Evolutionary conservation across 208 protist genomes (phyloP), one percentile per base, ranked within the genome.

Genomic region (Leptomonas seymouri): DNA sequence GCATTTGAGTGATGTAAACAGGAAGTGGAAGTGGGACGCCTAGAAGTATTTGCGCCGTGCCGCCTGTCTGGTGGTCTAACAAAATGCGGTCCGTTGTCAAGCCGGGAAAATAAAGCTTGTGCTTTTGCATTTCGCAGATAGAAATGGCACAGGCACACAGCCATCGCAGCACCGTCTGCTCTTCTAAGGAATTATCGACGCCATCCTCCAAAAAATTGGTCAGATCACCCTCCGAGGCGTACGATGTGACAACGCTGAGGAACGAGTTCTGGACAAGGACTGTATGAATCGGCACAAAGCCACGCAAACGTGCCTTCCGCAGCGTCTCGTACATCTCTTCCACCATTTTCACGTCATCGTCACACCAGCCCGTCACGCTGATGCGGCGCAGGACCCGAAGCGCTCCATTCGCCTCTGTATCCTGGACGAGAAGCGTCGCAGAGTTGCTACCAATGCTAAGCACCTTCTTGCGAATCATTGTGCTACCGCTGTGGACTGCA

Each of bases 401-500:
- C 14, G 53, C 71, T 20, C 81, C 81, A 49, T 81, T 74, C 28
- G 76, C 74, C 41, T 85, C 84, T 0, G 80, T 89, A 56, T 93
- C 90, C 59, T 93, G 74, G 55, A 95, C 87, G 12, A 95, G 87
- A 20, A 95, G 70, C 0, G 90, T 95, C 21, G 90, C 78, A n/a
- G 85, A 89, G 63, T 75, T 77, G 36, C 65, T 71, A 48, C 87
- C 78, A 30, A 93, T 79, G 28, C 87, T 82, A 20, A 95, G 78
- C 21, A 95, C 87, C 58, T 91, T 93, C 60, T 92, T 92, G 14
- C 87, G 83, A 66, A 93, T 89, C 90, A 95, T 93, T 15, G 3
- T 16, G 20, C 44, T 18, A 4, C 11, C 3, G 44, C 18, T 16
- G 44, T 53, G 48, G 15, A 30, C 48, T 66, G 25, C 11, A 36